Conservation (phyloP, 352 stramenopile species). For the Globisporangium splendens region DNA sequence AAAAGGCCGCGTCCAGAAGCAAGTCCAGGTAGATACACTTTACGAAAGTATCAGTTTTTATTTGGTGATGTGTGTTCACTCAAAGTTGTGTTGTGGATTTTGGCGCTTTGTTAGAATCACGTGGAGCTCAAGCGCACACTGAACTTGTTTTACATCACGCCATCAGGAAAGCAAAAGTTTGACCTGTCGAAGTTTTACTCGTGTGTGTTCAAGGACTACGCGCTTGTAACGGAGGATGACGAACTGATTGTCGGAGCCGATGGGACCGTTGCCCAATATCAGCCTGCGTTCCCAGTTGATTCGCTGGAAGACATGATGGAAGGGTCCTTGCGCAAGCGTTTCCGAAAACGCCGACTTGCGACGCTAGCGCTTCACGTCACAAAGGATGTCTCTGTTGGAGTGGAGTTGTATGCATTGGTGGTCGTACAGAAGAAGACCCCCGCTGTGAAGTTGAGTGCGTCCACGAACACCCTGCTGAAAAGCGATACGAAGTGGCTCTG, state of each 20-base stretch:
- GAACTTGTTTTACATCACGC: constrained; percentile 77
- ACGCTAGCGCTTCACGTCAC: constrained; percentile 66
- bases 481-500: constrained; percentile 84
- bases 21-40: constrained; percentile 67
- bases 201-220: constrained; percentile 68
- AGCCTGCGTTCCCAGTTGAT: constrained; percentile 67
- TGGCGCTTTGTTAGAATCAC: constrained; percentile 56
- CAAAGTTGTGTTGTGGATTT: too few species aligned
- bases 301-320: constrained; percentile 80
- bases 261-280: constrained; percentile 22
- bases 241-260: constrained; percentile 18
- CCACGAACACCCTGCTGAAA: constrained; percentile 72
- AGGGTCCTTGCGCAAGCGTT: constrained; percentile 72
- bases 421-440: constrained; percentile 61
- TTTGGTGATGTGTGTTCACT: too few species aligned
- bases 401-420: constrained; percentile 68
- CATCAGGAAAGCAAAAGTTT: constrained; percentile 47
- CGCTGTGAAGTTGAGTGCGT: constrained; percentile 60
- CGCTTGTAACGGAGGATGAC: constrained; percentile 15
- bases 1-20: constrained; percentile 58
- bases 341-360: constrained; percentile 72
- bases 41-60: too few species aligned
- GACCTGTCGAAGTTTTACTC: constrained; percentile 58
- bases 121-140: constrained; percentile 69
- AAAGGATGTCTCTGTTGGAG: constrained; percentile 69